These are phyloP conservation scores for Dothistroma septosporum DNA, from an alignment of 2,329 filamentous ascomycete genomes.

Conservation along the genomic window DNA sequence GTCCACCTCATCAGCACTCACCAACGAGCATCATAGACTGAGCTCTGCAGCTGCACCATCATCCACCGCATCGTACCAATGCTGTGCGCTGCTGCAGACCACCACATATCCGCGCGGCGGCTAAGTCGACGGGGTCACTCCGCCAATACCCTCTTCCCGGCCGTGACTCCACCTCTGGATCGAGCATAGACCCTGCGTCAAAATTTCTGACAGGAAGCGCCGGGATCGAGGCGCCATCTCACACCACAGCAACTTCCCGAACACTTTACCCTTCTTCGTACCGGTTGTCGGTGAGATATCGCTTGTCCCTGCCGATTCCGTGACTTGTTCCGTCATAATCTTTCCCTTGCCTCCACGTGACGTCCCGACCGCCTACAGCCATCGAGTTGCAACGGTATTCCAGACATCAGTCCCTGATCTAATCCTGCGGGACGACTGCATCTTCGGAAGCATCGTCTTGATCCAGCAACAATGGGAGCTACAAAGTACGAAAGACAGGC, in stretches of 20 bases:
- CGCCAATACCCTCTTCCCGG: not conserved
- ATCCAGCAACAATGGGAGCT: slow-evolving; percentile 5
- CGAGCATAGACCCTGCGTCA: slow-evolving; percentile 12
- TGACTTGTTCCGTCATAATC: not conserved
- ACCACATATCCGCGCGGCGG: not conserved
- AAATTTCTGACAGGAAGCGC: slow-evolving; percentile 4
- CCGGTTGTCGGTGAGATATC: slow-evolving; percentile 8
- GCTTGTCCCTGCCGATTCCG: slow-evolving; percentile 11
- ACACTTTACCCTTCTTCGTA: not conserved
- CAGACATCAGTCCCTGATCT: not conserved
- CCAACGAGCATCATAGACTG: not conserved
- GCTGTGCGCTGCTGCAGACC: not conserved
- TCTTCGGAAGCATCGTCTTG: not conserved
- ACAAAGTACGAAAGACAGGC: slow-evolving; percentile 29
- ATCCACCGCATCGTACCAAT: not conserved
- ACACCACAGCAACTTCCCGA: slow-evolving; percentile 10
- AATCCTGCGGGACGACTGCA: not conserved
- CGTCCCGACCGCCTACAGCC: not conserved
- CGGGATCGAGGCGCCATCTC: slow-evolving; percentile 10
- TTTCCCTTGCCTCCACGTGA: slow-evolving; percentile 6
- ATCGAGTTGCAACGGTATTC: not conserved
- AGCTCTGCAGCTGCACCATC: not conserved
- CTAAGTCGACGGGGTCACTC: not conserved
- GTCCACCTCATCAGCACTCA: not conserved
- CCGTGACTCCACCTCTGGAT: slow-evolving; percentile 1